Conservation (phyloP, 441 rosid species). For the Capsella rubella region DNA sequence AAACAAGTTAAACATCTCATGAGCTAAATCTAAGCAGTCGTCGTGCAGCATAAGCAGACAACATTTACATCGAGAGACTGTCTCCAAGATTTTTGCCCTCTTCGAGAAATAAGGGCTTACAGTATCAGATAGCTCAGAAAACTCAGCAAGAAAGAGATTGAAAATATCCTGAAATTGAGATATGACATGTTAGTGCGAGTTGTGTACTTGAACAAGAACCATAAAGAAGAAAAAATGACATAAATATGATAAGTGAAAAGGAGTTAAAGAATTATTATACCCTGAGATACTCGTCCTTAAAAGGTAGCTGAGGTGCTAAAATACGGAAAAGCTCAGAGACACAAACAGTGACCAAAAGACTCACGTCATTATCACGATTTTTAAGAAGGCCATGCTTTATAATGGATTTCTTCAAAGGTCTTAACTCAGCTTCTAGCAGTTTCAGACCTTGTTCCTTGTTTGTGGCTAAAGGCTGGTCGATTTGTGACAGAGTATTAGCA, state of each 20-base stretch:
- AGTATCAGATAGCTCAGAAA: slow-evolving; percentile 72
- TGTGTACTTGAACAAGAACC: not conserved
- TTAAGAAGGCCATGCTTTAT: slow-evolving; percentile 64
- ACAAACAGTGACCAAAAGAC: slow-evolving; percentile 76
- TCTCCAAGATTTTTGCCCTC: slow-evolving; percentile 90
- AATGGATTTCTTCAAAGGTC: slow-evolving; percentile 65
- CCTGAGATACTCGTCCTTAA: slow-evolving; percentile 74
- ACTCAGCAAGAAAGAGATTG: slow-evolving; percentile 63
- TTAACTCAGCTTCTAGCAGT: slow-evolving; percentile 53
- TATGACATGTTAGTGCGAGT: slow-evolving; percentile 9
- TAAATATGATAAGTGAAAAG: not conserved
- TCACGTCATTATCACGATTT: slow-evolving; percentile 76
- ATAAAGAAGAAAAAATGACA: not conserved
- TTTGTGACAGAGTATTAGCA: slow-evolving; percentile 62
- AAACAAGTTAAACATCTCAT: slow-evolving; percentile 78
- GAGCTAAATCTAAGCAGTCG: slow-evolving; percentile 67
- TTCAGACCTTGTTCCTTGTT: slow-evolving; percentile 49
- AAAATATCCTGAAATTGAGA: slow-evolving; percentile 67
- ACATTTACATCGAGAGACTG: slow-evolving; percentile 73
- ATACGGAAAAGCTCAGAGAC: slow-evolving; percentile 76
- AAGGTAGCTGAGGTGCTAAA: slow-evolving; percentile 85
- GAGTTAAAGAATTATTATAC: slow-evolving; percentile 47
- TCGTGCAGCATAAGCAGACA: slow-evolving; percentile 81
- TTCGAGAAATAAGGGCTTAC: slow-evolving; percentile 70
- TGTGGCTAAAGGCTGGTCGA: slow-evolving; percentile 65